A percentile compares a stretch with the other conserved stretches of the same genome.
Conservation (phyloP, 306 rosid genomes). For the Dalbergia cultrata region DNA sequence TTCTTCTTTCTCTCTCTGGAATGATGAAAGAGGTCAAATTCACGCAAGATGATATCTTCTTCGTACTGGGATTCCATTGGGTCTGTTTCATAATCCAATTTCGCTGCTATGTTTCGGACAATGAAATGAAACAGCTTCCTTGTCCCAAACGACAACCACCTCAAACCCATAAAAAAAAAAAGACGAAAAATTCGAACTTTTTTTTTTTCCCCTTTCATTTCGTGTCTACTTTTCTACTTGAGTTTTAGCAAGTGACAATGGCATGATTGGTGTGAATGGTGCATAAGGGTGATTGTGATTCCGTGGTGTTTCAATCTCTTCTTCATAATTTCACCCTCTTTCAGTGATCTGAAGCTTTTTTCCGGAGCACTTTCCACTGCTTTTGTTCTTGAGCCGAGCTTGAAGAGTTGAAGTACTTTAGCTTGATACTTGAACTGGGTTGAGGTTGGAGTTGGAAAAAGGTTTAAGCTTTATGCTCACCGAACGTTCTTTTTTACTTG, state of each 20-base stretch:
- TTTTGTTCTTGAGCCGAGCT: background rate
- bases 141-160: background rate
- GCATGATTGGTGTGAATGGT: background rate
- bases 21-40: background rate
- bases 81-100: background rate
- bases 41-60: background rate
- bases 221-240: background rate
- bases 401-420: background rate
- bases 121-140: conserved; percentile 21
- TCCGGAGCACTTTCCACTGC: background rate
- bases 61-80: background rate
- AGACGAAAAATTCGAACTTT: no score
- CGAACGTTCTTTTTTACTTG: conserved; percentile 51
- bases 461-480: conserved; percentile 39
- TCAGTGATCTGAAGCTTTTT: conserved; percentile 25
- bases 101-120: conserved; percentile 14
- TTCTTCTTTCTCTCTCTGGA: background rate
- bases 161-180: background rate
- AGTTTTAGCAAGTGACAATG: conserved; percentile 8
- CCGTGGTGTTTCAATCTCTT: background rate
- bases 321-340: conserved; percentile 29
- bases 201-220: background rate
- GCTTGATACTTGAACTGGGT: conserved; percentile 40
- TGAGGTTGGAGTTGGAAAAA: background rate
- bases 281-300: conserved; percentile 15